Conservation (phyloP, 257 asterid genomes). For the Solanum etuberosum region DNA sequence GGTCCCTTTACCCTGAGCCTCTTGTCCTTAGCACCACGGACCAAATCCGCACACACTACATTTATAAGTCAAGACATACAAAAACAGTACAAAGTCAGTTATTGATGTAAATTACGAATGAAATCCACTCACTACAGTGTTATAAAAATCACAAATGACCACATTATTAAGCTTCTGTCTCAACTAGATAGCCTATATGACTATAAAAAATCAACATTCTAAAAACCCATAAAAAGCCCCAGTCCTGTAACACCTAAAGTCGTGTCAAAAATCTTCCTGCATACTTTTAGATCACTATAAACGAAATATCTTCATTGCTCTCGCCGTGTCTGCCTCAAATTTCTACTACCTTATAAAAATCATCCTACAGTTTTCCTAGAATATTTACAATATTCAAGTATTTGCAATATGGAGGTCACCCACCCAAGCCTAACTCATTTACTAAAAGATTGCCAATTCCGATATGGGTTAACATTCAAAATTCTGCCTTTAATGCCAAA, state of each 20-base stretch:
- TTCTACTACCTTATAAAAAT: not conserved
- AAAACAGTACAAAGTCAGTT: not conserved
- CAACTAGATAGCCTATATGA: not conserved
- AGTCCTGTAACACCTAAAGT: too few species aligned
- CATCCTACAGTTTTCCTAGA: not conserved
- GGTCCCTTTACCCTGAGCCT: slow-evolving; percentile 62
- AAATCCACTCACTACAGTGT: not conserved
- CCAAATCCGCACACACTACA: slow-evolving; percentile 34
- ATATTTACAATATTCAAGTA: not conserved
- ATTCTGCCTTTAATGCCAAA: not conserved
- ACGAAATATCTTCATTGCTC: not conserved
- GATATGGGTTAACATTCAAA: not conserved
- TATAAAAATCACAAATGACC: not conserved
- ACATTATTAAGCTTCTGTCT: not conserved
- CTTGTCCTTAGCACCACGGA: slow-evolving; percentile 65
- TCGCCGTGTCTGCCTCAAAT: not conserved
- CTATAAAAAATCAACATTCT: not conserved
- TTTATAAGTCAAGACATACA: not conserved
- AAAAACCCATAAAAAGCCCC: not conserved
- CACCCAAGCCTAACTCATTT: not conserved
- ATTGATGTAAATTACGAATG: not conserved
- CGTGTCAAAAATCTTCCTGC: not conserved
- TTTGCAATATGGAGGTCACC: not conserved
- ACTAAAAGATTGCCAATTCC: not conserved
- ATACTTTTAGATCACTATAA: not conserved